Percentiles rank a stretch among this genome's conserved stretches.
Evolutionary conservation across 2,329 filamentous ascomycete species (phyloP).

Genomic region (Aspergillus tubingensis): DNA sequence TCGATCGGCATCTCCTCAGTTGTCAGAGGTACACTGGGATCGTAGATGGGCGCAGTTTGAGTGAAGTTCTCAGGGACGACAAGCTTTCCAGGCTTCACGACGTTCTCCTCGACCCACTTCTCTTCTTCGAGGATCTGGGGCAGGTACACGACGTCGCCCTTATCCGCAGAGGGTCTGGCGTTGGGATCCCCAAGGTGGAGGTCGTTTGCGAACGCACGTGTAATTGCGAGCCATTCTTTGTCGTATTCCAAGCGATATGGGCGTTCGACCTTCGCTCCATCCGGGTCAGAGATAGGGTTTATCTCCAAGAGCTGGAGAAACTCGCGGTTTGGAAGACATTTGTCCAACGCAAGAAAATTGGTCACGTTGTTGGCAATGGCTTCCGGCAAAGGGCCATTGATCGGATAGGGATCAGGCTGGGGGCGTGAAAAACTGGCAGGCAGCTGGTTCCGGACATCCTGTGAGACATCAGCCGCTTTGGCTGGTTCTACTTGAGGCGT

Average conservation of each 20-base stretch:
- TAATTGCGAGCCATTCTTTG: conserved; percentile 93
- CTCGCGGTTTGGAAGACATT: conserved; percentile 76
- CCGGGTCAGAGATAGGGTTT: conserved; percentile 47
- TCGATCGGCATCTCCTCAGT: conserved; percentile 69
- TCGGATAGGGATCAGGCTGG: conserved; percentile 36
- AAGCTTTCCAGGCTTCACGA: conserved; percentile 65
- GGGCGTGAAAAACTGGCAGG: conserved; percentile 70
- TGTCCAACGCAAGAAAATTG: conserved; percentile 86
- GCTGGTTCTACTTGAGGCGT: not conserved
- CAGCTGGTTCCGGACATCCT: conserved; percentile 70
- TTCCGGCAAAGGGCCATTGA: conserved; percentile 66
- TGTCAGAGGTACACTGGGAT: conserved; percentile 57
- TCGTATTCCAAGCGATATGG: conserved; percentile 76
- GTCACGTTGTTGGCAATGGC: conserved; percentile 77
- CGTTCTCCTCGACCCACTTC: conserved; percentile 77
- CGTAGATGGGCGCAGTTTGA: conserved; percentile 72
- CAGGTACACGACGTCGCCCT: conserved; percentile 69
- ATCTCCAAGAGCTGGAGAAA: conserved; percentile 80
- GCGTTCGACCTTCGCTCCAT: conserved; percentile 27
- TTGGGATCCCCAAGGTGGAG: conserved; percentile 64
- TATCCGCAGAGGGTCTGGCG: conserved; percentile 58
- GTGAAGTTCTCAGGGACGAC: conserved; percentile 76
- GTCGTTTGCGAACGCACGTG: conserved; percentile 71
- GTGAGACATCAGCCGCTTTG: conserved; percentile 50
- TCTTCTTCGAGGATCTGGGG: conserved; percentile 69